Evolutionary conservation across 1,139 yeast species (phyloP).

Genomic region (Suhomyces coccinellae): DNA sequence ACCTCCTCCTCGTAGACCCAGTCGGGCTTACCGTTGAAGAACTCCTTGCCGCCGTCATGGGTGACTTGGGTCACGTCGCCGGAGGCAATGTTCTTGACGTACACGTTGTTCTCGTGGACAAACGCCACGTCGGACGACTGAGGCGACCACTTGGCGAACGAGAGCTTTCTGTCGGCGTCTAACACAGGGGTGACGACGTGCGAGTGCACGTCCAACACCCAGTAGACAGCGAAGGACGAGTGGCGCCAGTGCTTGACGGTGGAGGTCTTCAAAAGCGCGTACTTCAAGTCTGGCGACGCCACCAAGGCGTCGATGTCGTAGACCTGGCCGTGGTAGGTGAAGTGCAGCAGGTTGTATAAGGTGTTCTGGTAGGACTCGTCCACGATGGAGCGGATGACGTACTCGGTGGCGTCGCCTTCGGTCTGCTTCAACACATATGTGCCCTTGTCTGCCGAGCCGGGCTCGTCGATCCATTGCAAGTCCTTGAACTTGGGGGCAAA

Average conservation of each 20-base stretch:
- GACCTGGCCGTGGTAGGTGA: slow-evolving; percentile 37
- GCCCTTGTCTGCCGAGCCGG: slow-evolving; percentile 52
- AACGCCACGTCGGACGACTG: slow-evolving; percentile 36
- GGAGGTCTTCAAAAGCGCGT: slow-evolving; percentile 58
- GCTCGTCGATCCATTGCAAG: slow-evolving; percentile 69
- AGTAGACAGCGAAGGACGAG: slow-evolving; percentile 41
- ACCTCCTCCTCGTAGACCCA: slow-evolving; percentile 69
- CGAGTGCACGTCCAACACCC: slow-evolving; percentile 32
- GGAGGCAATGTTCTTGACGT: slow-evolving; percentile 25
- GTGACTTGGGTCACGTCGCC: slow-evolving; percentile 38
- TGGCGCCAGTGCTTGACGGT: slow-evolving; percentile 49
- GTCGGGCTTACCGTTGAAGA: slow-evolving; percentile 59
- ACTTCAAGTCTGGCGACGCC: slow-evolving; percentile 64
- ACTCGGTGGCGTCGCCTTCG: slow-evolving; percentile 23
- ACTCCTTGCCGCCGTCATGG: slow-evolving; percentile 48
- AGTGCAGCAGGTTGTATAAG: slow-evolving; percentile 50
- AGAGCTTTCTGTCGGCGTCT: slow-evolving; percentile 18
- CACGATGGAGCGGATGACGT: slow-evolving; percentile 49
- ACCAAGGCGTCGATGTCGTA: slow-evolving; percentile 52
- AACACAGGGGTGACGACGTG: slow-evolving; percentile 19
- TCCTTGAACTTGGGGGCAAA: slow-evolving; percentile 50
- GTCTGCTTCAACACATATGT: slow-evolving; percentile 48
- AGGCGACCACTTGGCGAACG: slow-evolving; percentile 31
- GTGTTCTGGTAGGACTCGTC: slow-evolving; percentile 47
- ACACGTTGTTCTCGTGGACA: slow-evolving; percentile 40